Percentiles rank a stretch among this genome's conserved stretches.
These are phyloP conservation scores for Taiwanofungus camphoratus DNA, from an alignment of 1,284 basidiomycete genomes.

Conservation along the genomic window DNA sequence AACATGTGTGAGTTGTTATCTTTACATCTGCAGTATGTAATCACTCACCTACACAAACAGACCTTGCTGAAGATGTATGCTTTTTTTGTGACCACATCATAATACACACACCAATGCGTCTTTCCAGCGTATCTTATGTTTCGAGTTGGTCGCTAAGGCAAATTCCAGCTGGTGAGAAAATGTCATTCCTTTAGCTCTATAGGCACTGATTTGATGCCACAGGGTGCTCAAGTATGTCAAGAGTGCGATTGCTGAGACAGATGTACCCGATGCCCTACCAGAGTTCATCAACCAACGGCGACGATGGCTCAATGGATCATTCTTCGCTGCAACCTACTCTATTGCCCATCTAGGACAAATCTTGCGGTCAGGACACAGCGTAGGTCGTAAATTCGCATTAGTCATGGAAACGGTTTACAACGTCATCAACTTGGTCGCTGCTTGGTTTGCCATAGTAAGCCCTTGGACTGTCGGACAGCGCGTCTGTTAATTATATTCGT, in stretches of 20 bases:
- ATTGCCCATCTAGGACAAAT: slow-evolving; percentile 84
- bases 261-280: slow-evolving; percentile 89
- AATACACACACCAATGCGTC: too few species aligned
- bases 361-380: slow-evolving; percentile 79
- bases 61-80: slow-evolving; percentile 79
- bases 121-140: slow-evolving; percentile 87
- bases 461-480: not conserved
- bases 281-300: slow-evolving; percentile 95
- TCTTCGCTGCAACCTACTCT: slow-evolving; percentile 89
- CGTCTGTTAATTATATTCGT: not conserved
- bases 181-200: not conserved
- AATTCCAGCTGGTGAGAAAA: slow-evolving; percentile 71
- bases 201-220: not conserved
- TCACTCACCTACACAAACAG: slow-evolving; percentile 34
- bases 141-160: slow-evolving; percentile 91
- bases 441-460: slow-evolving; percentile 89
- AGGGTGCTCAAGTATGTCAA: slow-evolving; percentile 97
- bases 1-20: slow-evolving; percentile 69
- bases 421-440: slow-evolving; percentile 81
- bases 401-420: slow-evolving; percentile 87
- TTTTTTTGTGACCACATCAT: not conserved
- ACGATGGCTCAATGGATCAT: slow-evolving; percentile 91
- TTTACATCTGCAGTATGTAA: not conserved
- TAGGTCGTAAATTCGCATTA: slow-evolving; percentile 68
- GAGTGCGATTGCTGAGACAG: slow-evolving; percentile 92